These are phyloP conservation scores for Grigorovia jiainica DNA, from an alignment of 805 yeast genomes.

Conservation along the genomic window DNA sequence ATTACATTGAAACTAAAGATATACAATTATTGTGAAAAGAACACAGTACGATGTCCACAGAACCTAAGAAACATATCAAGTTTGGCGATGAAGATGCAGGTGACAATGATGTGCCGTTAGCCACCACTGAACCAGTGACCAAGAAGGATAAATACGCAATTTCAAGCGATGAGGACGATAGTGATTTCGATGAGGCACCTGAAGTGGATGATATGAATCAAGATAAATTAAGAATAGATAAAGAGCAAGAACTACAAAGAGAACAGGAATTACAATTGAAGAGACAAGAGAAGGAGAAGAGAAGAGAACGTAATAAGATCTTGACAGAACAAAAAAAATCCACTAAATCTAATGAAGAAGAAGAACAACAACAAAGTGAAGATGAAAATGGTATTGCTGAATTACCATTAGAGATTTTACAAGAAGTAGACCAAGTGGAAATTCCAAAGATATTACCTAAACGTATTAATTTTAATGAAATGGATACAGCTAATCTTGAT, in stretches of 20 bases:
- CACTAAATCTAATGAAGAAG: slow-evolving; percentile 14
- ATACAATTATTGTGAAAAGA: neutral
- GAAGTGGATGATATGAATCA: slow-evolving; percentile 35
- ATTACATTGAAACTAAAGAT: neutral
- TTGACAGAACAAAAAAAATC: slow-evolving; percentile 28
- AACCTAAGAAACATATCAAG: slow-evolving; percentile 12
- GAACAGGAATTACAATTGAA: slow-evolving; percentile 20
- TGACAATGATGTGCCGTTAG: neutral
- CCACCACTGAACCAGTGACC: neutral
- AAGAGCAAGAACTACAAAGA: slow-evolving; percentile 19
- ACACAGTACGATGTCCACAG: neutral
- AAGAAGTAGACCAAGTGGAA: slow-evolving; percentile 19
- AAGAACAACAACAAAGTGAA: slow-evolving; percentile 7
- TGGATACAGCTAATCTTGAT: slow-evolving; percentile 12
- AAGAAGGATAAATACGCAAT: neutral
- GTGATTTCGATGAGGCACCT: slow-evolving; percentile 41
- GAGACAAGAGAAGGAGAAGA: slow-evolving; percentile 24
- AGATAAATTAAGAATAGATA: slow-evolving; percentile 20
- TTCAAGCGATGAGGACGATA: slow-evolving; percentile 10
- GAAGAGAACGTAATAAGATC: slow-evolving; percentile 24
- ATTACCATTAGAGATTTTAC: slow-evolving; percentile 34
- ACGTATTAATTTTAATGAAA: slow-evolving; percentile 30
- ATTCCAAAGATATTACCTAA: slow-evolving; percentile 16
- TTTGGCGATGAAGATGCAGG: slow-evolving; percentile 19
- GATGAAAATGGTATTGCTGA: slow-evolving; percentile 28